Evolutionary conservation across 257 asterid species (phyloP).

Genomic region (Dorcoceras hygrometricum): DNA sequence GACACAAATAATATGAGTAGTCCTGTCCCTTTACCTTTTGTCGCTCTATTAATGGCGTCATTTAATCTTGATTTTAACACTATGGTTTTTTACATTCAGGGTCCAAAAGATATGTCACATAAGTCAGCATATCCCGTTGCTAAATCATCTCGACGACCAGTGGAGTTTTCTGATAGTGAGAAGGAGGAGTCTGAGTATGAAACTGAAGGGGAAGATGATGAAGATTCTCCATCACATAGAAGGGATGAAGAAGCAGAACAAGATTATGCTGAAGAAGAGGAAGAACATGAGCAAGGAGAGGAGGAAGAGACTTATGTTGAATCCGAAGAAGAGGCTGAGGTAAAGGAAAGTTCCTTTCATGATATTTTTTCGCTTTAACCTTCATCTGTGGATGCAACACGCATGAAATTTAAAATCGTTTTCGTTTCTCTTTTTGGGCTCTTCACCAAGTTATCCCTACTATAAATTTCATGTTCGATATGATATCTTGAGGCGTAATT

Average conservation of each 20-base stretch:
- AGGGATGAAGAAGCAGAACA: constrained; percentile 56
- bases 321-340: constrained; percentile 95
- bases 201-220: constrained; percentile 89
- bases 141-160: constrained; percentile 68
- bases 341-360: constrained; percentile 27
- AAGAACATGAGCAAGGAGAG: constrained; percentile 57
- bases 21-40: constrained; percentile 5
- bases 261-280: constrained; percentile 77
- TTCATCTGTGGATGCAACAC: neutral
- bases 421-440: neutral
- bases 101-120: constrained; percentile 54
- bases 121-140: constrained; percentile 49
- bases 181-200: constrained; percentile 93
- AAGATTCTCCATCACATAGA: constrained; percentile 48
- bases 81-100: constrained; percentile 41
- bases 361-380: neutral
- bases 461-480: no score
- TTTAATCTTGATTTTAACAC: constrained; percentile 14
- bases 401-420: neutral
- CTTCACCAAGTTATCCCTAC: neutral
- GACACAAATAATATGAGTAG: constrained; percentile 14
- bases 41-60: constrained; percentile 7
- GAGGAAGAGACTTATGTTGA: constrained; percentile 70
- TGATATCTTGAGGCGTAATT: neutral
- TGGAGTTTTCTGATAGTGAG: constrained; percentile 82